Percentiles rank a stretch among this genome's conserved stretches.
phyloP scores from a whole-genome alignment of 1,284 basidiomycete genomes.

The Ustilago shanxiensis region DNA sequence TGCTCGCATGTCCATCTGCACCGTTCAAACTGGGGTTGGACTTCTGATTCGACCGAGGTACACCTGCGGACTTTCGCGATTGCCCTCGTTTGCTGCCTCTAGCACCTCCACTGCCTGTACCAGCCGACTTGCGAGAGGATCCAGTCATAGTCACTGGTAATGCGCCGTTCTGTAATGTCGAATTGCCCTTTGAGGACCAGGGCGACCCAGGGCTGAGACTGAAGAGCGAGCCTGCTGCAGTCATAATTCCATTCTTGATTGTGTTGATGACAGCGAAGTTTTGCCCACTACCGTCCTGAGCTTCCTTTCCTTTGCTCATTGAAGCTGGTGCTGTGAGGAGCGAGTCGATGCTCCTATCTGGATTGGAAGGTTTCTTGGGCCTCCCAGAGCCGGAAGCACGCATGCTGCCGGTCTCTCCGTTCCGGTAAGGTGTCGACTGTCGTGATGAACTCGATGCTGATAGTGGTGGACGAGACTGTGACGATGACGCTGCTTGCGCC shows the following conservation, averaged over 20 bases:
- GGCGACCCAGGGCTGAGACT: conserved; percentile 27
- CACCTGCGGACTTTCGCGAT: conserved; percentile 25
- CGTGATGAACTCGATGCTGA: conserved; percentile 2
- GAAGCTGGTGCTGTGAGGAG: conserved; percentile 24
- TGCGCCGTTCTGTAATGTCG: background rate
- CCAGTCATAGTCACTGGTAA: conserved; percentile 9
- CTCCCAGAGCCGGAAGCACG: conserved; percentile 33
- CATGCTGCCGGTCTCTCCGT: conserved; percentile 2
- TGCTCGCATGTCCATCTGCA: conserved; percentile 11
- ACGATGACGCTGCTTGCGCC: background rate
- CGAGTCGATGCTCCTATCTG: conserved; percentile 40
- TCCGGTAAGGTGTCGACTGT: conserved; percentile 7
- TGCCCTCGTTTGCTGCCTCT: conserved; percentile 31
- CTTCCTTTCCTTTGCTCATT: conserved; percentile 12
- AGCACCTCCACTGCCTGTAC: conserved; percentile 11
- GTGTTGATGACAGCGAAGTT: conserved; percentile 44
- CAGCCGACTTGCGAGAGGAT: conserved; percentile 15
- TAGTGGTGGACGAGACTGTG: background rate
- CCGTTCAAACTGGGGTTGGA: conserved; percentile 16
- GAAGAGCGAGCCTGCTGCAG: conserved; percentile 38
- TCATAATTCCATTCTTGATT: conserved; percentile 40
- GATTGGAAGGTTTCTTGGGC: conserved; percentile 42
- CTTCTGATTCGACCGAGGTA: conserved; percentile 14
- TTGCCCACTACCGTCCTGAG: background rate
- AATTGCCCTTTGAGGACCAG: conserved; percentile 16